Conservation (phyloP, 1,284 basidiomycete genomes). For the Meira nashicola region DNA sequence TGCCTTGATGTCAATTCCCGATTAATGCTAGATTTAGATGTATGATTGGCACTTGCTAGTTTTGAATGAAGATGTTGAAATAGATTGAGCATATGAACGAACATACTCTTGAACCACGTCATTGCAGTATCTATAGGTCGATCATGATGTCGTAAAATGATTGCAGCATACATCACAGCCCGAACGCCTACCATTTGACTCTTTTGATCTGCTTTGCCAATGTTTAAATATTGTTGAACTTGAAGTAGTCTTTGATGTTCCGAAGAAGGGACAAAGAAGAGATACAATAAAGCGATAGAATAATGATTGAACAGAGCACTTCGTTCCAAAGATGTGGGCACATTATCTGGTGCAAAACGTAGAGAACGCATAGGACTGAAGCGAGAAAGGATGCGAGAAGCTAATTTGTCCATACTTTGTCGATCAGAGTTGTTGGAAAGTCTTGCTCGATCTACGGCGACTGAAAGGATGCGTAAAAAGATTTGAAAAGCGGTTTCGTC, state of each 20-base stretch:
- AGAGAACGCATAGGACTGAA: constrained; percentile 71
- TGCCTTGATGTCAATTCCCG: constrained; percentile 14
- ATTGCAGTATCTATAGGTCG: constrained; percentile 62
- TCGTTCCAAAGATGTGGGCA: constrained; percentile 62
- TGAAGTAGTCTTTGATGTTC: constrained; percentile 61
- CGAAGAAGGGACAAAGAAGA: constrained; percentile 66
- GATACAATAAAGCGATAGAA: constrained; percentile 69
- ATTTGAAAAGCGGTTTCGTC: constrained; percentile 71
- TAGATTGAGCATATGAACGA: constrained; percentile 63
- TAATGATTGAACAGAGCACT: constrained; percentile 84
- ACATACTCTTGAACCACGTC: constrained; percentile 67
- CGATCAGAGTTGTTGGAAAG: constrained; percentile 14
- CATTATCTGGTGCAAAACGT: constrained; percentile 33
- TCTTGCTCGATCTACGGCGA: constrained; percentile 56
- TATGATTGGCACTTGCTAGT: not conserved
- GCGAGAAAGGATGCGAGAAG: constrained; percentile 72
- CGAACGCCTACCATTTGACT: constrained; percentile 71
- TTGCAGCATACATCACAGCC: constrained; percentile 70
- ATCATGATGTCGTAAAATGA: constrained; percentile 63
- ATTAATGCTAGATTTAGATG: not conserved
- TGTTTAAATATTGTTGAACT: constrained; percentile 66
- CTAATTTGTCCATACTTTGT: constrained; percentile 53
- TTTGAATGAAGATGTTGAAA: constrained; percentile 50
- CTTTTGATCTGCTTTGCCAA: constrained; percentile 65
- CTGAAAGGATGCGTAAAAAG: constrained; percentile 72